Evolutionary conservation across 2,329 filamentous ascomycete species (phyloP).

Genomic region (Stagonosporopsis tanaceti): DNA sequence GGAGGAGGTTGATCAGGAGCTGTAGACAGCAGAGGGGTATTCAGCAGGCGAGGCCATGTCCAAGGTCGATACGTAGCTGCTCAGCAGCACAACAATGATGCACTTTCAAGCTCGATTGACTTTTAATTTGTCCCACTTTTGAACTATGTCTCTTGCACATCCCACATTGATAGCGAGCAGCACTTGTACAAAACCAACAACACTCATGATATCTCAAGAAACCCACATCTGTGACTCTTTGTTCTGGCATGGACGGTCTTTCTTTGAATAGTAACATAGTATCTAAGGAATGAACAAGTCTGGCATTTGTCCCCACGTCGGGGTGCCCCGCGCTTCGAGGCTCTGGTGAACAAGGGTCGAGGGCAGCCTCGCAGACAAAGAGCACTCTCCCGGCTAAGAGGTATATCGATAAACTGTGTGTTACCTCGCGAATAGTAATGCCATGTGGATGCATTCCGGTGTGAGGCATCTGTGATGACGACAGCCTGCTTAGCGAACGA

Average conservation of each 20-base stretch:
- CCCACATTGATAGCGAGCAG: not conserved
- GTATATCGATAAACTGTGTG: constrained; percentile 16
- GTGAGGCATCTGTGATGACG: constrained; percentile 3
- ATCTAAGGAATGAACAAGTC: not conserved
- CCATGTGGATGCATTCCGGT: constrained; percentile 5
- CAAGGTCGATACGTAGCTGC: not conserved
- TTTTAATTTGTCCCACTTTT: not conserved
- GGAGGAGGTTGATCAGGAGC: not conserved
- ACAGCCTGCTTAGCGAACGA: constrained; percentile 12
- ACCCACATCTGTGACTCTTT: not conserved
- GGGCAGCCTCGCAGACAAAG: not conserved
- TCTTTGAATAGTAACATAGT: not conserved
- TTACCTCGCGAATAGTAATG: not conserved
- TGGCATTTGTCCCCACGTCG: not conserved
- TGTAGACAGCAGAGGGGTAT: not conserved
- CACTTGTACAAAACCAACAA: not conserved
- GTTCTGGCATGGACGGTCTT: not conserved
- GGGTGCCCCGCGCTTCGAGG: constrained; percentile 11
- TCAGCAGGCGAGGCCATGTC: not conserved
- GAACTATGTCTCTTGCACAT: not conserved
- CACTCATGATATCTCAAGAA: not conserved
- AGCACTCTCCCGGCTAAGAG: not conserved
- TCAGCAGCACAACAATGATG: not conserved
- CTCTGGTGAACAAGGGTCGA: constrained; percentile 12
- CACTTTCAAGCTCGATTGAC: not conserved